A percentile compares a stretch with the other conserved stretches of the same genome.
phyloP scores from a whole-genome alignment of 352 stramenopile species.

The Globisporangium carolinianum region DNA sequence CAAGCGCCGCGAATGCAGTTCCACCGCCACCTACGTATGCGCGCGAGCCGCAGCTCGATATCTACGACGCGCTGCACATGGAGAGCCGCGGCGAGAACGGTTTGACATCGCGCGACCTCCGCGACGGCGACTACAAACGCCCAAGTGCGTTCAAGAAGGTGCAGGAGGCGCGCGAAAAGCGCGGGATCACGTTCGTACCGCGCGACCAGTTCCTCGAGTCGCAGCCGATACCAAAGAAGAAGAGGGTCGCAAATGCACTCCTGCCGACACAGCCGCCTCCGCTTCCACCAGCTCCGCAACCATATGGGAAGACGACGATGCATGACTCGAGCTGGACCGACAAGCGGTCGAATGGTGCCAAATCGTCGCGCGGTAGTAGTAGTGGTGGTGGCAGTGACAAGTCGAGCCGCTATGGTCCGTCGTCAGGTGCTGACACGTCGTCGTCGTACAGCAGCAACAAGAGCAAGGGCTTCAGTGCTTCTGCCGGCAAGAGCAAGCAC shows the following conservation, averaged over 20 bases:
- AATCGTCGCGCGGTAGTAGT: constrained; percentile 1
- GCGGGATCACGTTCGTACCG: constrained; percentile 28
- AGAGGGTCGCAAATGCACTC: constrained; percentile 3
- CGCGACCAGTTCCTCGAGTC: constrained; percentile 41
- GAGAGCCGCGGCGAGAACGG: constrained; percentile 24
- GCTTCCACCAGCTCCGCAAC: neutral
- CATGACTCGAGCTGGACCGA: neutral
- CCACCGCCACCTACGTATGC: constrained; percentile 11
- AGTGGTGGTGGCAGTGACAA: constrained; percentile 12
- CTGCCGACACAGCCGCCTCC: neutral
- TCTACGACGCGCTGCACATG: constrained; percentile 54
- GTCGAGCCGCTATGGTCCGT: constrained; percentile 31
- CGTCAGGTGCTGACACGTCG: constrained; percentile 9
- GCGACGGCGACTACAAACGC: constrained; percentile 34
- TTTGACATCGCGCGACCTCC: constrained; percentile 21
- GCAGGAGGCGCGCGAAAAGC: constrained; percentile 32
- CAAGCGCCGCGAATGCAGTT: neutral
- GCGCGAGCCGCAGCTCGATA: constrained; percentile 43
- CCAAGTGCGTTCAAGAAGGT: constrained; percentile 49
- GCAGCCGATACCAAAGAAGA: constrained; percentile 44
- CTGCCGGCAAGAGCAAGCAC: neutral
- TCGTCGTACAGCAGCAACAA: constrained; percentile 6
- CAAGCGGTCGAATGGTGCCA: constrained; percentile 6
- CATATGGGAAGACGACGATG: constrained; percentile 1
- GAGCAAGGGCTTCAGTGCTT: neutral